Evolutionary conservation across 1,284 basidiomycete species (phyloP), one percentile per base, ranked within the genome.

Genomic region (Marasmius sp.): DNA sequence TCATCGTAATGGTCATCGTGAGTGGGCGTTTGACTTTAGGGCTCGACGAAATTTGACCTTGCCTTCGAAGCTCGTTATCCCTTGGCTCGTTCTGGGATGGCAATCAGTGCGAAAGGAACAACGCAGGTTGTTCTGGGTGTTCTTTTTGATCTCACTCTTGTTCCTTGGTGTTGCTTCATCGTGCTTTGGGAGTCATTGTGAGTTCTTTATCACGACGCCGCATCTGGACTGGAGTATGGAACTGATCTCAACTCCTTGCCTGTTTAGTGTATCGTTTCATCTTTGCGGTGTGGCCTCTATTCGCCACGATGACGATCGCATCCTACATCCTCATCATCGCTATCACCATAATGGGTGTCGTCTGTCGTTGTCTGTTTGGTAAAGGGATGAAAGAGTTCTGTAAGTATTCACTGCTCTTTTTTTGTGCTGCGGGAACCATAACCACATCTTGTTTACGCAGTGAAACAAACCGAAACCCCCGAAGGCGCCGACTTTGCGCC

Each of bases 81-180:
- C 83, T 10, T 85, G 84, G 84, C 67, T 82, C 11, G 34, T 63
- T 6, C 57, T 84, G 82, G 85, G 85, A 2, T 82, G 81, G 81
- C 66, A 74, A 39, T 81, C 78, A 57, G 75, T 85, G 41, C 77
- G 83, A 18, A 72, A 70, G 37, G 85, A 86, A 66, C 74, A 72
- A 54, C 74, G 77, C 36, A 65, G 65, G 41, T 69, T 74, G 41
- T 84, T 84, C 68, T 61, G 74, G 8, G 66, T 75, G 3, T 85
- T 85, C 65, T 70, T 75, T 49, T 58, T 67, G n/a, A 70, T 84
- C 43, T 81, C 79, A n/a, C 41, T 77, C 0, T 57, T 80, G 38
- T 68, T 83, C 20, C 57, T 82, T 33, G 65, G 65, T n/a, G 70
- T 81, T 54, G 80, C 79, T 34, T 75, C 76, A 8, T 69, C 75